These are phyloP conservation scores for Flaveria linearis DNA, from an alignment of 129 eudicot species.

Conservation along the genomic window DNA sequence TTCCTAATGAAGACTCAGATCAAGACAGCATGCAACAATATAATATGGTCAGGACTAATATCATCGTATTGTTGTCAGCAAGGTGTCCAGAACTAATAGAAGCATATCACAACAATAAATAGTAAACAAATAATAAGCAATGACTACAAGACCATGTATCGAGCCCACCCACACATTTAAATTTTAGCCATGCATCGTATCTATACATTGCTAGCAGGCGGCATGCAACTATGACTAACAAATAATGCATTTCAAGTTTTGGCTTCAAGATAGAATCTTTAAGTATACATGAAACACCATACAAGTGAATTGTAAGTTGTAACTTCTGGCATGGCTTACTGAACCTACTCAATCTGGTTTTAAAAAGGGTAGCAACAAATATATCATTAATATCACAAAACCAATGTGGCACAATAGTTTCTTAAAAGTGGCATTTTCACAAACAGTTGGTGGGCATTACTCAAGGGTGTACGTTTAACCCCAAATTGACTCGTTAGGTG, in stretches of 20 bases:
- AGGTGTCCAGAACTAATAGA: not conserved
- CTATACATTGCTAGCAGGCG: not conserved
- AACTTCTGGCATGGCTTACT: not conserved
- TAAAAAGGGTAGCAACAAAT: not conserved
- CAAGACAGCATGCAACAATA: not conserved
- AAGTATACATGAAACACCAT: not conserved
- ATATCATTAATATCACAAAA: not conserved
- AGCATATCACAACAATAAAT: not conserved
- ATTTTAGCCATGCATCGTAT: not conserved
- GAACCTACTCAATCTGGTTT: too few relatives aligned
- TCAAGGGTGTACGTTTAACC: not conserved
- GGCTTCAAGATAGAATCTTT: not conserved
- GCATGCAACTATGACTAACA: not conserved
- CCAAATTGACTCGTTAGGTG: too few relatives aligned
- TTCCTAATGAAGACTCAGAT: not conserved
- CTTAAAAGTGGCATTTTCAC: not conserved
- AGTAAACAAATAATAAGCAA: not conserved
- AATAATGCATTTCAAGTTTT: not conserved
- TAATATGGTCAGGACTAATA: not conserved
- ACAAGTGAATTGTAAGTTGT: not conserved
- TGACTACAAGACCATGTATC: not conserved
- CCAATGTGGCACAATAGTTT: too few relatives aligned
- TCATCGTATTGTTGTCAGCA: not conserved
- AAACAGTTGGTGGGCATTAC: not conserved
- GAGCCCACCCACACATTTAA: not conserved